Conservation (phyloP, 371 early-diverging fungal species). For the Lichtheimia ornata region DNA sequence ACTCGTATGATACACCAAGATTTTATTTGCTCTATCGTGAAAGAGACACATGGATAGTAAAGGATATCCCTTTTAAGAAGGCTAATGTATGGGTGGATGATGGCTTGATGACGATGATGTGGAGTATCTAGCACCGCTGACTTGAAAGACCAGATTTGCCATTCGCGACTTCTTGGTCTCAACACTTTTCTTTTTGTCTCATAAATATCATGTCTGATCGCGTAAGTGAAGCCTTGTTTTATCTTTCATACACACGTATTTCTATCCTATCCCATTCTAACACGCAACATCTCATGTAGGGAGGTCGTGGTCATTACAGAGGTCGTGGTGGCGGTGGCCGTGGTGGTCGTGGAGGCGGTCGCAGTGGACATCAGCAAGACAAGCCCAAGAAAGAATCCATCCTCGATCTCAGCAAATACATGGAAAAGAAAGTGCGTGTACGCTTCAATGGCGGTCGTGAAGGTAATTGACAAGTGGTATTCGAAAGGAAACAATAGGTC, state of each 20-base stretch:
- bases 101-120: too few relatives aligned
- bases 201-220: too few relatives aligned
- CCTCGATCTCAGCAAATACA: slow-evolving; percentile 89
- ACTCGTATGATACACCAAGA: too few relatives aligned
- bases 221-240: neutral
- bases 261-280: neutral
- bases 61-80: too few relatives aligned
- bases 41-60: too few relatives aligned
- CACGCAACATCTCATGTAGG: neutral
- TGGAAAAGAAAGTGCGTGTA: slow-evolving; percentile 88
- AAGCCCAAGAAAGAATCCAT: slow-evolving; percentile 86
- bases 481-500: neutral
- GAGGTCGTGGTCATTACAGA: slow-evolving; percentile 49
- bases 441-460: slow-evolving; percentile 95
- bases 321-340: neutral
- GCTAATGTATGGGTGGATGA: too few relatives aligned
- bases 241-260: neutral
- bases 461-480: slow-evolving; percentile 55
- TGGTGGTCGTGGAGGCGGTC: neutral
- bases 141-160: too few relatives aligned
- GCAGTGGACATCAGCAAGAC: slow-evolving; percentile 32
- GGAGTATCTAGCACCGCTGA: too few relatives aligned
- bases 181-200: too few relatives aligned
- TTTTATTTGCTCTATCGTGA: too few relatives aligned
- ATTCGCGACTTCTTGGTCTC: too few relatives aligned